Percentiles rank a stretch among this genome's conserved stretches.
phyloP scores from a whole-genome alignment of 176 grass and related monocot species.

The Musa itinerans region DNA sequence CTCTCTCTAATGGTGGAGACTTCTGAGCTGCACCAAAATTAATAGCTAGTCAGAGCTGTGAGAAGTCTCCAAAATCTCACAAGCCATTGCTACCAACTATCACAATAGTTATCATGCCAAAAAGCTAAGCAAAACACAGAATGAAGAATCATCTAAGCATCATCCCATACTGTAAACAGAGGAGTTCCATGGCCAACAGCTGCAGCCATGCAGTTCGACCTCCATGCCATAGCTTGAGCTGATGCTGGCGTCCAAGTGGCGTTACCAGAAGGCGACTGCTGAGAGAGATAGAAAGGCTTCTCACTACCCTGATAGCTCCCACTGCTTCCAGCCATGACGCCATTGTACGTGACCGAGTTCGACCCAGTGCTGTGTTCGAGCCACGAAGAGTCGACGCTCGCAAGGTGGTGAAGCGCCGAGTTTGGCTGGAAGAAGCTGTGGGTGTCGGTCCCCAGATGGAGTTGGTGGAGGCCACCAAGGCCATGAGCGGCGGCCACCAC shows the following conservation, averaged over 20 bases:
- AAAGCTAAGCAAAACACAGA: too few relatives aligned
- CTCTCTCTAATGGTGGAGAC: too few relatives aligned
- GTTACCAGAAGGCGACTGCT: background rate
- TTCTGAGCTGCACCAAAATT: background rate
- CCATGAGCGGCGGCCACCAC: constrained; percentile 54
- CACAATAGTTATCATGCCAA: background rate
- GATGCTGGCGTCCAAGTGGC: constrained; percentile 16
- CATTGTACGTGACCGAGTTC: constrained; percentile 56
- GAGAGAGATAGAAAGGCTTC: background rate
- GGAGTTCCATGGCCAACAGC: constrained; percentile 25
- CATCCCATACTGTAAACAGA: constrained; percentile 55
- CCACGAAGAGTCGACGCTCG: constrained; percentile 14
- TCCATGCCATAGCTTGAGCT: background rate
- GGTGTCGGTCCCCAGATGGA: constrained; percentile 31
- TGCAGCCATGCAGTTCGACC: constrained; percentile 24
- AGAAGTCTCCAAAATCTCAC: background rate
- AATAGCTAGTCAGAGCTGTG: background rate
- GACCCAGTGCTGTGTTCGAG: constrained; percentile 38
- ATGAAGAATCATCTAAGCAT: constrained; percentile 23
- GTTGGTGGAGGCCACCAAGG: constrained; percentile 48
- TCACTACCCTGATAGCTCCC: constrained; percentile 30
- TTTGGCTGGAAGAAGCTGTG: constrained; percentile 50
- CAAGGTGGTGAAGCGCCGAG: constrained; percentile 22
- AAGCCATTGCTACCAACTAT: background rate
- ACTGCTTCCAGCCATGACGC: background rate